Evolutionary conservation across 306 rosid genomes (phyloP).

Genomic region (Lagenaria siceraria): DNA sequence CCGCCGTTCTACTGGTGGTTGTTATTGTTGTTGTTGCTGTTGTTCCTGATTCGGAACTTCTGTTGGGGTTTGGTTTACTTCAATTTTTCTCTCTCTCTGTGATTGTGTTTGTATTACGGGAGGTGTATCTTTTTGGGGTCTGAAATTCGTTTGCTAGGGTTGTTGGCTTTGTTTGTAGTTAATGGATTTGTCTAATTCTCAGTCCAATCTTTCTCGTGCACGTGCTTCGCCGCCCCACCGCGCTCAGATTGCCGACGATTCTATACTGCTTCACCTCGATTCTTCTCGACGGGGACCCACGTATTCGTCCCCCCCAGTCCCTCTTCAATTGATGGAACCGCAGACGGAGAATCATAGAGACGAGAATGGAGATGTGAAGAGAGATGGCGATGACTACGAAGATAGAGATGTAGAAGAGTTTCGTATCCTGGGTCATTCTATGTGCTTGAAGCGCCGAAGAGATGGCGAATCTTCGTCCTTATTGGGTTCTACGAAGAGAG

Average conservation of each 20-base stretch:
- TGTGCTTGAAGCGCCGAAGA: slow-evolving; percentile 71
- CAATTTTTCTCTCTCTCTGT: background rate
- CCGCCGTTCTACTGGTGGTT: slow-evolving; percentile 1
- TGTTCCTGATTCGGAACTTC: background rate
- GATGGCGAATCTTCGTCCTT: slow-evolving; percentile 51
- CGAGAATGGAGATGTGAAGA: slow-evolving; percentile 17
- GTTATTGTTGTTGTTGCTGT: background rate
- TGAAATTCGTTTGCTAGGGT: background rate
- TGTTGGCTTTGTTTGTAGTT: background rate
- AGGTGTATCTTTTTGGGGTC: background rate
- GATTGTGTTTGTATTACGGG: background rate
- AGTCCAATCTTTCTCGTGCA: slow-evolving; percentile 48
- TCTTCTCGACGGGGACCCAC: slow-evolving; percentile 38
- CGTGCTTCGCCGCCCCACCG: slow-evolving; percentile 54
- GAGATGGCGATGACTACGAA: slow-evolving; percentile 22
- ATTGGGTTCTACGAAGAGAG: slow-evolving; percentile 22
- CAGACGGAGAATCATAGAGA: slow-evolving; percentile 19
- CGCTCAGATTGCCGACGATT: slow-evolving; percentile 40
- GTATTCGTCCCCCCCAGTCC: slow-evolving; percentile 39
- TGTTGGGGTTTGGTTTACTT: background rate
- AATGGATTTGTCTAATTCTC: slow-evolving; percentile 58
- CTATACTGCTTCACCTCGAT: slow-evolving; percentile 57
- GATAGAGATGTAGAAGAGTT: slow-evolving; percentile 67
- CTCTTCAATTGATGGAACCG: slow-evolving; percentile 64
- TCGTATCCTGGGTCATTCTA: slow-evolving; percentile 72